These are phyloP conservation scores for Trichoderma citrinoviride DNA, from an alignment of 2,329 filamentous ascomycete species.

Conservation along the genomic window DNA sequence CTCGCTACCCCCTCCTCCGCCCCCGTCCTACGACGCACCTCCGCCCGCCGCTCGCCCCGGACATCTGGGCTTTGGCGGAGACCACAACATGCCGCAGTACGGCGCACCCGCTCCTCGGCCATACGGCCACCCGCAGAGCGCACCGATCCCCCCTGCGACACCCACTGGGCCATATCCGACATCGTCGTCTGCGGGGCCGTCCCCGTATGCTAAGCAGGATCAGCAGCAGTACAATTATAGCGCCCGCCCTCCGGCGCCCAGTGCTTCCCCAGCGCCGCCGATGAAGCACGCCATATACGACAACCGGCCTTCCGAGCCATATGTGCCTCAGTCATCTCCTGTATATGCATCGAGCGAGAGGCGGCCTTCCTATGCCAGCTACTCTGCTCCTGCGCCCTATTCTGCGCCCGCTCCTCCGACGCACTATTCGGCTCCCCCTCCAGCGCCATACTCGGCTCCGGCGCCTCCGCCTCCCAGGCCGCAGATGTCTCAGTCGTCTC, in stretches of 20 bases:
- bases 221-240: conserved; percentile 41
- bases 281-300: conserved; percentile 39
- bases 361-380: conserved; percentile 33
- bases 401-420: conserved; percentile 30
- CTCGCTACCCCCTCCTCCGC: conserved; percentile 36
- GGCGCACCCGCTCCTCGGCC: conserved; percentile 30
- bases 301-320: conserved; percentile 39
- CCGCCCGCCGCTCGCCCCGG: conserved; percentile 28
- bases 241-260: conserved; percentile 32
- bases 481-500: conserved; percentile 27
- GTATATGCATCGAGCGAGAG: conserved; percentile 33
- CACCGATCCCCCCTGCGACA: conserved; percentile 35
- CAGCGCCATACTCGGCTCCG: conserved; percentile 22
- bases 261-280: conserved; percentile 32
- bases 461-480: conserved; percentile 24
- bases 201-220: conserved; percentile 40
- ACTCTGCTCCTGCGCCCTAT: conserved; percentile 23
- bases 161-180: conserved; percentile 36
- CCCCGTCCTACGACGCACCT: conserved; percentile 31
- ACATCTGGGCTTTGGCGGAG: conserved; percentile 39
- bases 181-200: conserved; percentile 33
- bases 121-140: conserved; percentile 38
- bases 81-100: conserved; percentile 36
- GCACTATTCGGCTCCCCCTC: conserved; percentile 24
- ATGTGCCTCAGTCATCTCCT: conserved; percentile 41